A percentile compares a stretch with the other conserved stretches of the same genome.
These are phyloP conservation scores for Linnemannia exigua DNA, from an alignment of 192 early-diverging fungal genomes.

Conservation along the genomic window DNA sequence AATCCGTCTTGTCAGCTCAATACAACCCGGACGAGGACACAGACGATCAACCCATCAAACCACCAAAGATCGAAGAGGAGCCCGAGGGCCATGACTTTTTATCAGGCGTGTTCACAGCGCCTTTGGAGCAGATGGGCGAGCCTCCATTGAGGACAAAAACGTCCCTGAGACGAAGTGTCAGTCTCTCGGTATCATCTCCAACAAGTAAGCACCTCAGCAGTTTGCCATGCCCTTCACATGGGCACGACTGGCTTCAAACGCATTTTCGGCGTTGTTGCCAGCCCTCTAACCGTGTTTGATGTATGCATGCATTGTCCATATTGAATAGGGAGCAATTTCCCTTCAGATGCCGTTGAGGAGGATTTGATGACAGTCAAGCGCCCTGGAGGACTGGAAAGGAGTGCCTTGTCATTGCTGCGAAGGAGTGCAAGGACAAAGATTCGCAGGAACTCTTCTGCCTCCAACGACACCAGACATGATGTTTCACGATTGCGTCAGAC, in stretches of 20 bases:
- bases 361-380: conserved; percentile 57
- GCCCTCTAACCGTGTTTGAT: background rate
- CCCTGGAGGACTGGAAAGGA: conserved; percentile 56
- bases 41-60: conserved; percentile 32
- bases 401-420: conserved; percentile 57
- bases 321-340: conserved; percentile 59
- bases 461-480: conserved; percentile 40
- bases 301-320: background rate
- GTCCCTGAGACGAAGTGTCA: conserved; percentile 46
- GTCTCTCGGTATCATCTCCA: conserved; percentile 40
- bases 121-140: conserved; percentile 40
- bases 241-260: background rate
- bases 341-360: conserved; percentile 55
- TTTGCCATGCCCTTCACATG: background rate
- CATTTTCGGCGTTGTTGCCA: background rate
- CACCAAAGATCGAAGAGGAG: conserved; percentile 27
- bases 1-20: conserved; percentile 56
- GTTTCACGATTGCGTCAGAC: conserved; percentile 42
- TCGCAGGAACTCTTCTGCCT: conserved; percentile 64
- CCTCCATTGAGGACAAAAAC: conserved; percentile 43
- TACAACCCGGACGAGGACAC: conserved; percentile 59
- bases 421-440: conserved; percentile 67
- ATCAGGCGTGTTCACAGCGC: conserved; percentile 34
- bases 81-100: conserved; percentile 18
- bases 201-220: conserved; percentile 27